Percentiles rank a stretch among this genome's conserved stretches.
Conservation (phyloP, 805 yeast species). For the Phaffomyces thermotolerans region DNA sequence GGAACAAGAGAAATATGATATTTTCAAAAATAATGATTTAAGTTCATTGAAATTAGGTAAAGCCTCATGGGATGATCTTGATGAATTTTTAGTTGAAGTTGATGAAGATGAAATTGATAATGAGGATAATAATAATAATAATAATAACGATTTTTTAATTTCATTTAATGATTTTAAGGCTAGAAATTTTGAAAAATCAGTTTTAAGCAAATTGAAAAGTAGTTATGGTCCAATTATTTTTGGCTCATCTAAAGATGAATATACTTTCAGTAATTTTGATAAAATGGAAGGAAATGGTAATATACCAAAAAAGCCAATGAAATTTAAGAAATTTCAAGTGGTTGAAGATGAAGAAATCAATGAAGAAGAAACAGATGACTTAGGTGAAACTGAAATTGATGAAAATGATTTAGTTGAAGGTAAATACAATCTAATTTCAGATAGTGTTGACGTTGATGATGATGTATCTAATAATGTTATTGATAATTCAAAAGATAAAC, state of each 20-base stretch:
- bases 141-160: conserved; percentile 18
- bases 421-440: conserved; percentile 20
- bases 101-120: conserved; percentile 14
- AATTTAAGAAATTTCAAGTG: conserved; percentile 15
- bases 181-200: conserved; percentile 18
- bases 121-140: conserved; percentile 13
- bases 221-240: conserved; percentile 12
- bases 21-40: conserved; percentile 73
- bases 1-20: conserved; percentile 60
- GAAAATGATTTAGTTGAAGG: conserved; percentile 13
- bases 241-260: conserved; percentile 17
- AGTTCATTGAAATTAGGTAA: conserved; percentile 38
- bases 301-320: conserved; percentile 12
- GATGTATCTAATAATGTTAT: conserved; percentile 2
- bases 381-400: neutral
- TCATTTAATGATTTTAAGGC: conserved; percentile 13
- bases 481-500: conserved; percentile 15
- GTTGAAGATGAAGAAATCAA: conserved; percentile 7
- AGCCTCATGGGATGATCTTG: conserved; percentile 69
- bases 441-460: conserved; percentile 16
- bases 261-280: conserved; percentile 15
- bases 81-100: conserved; percentile 26
- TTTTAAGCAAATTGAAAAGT: conserved; percentile 12
- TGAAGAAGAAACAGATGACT: conserved; percentile 3
- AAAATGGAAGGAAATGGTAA: conserved; percentile 8